Evolutionary conservation across 176 grass and related monocot genomes (phyloP), one percentile per base, ranked within the genome.

Genomic region (Dactylis glomerata): DNA sequence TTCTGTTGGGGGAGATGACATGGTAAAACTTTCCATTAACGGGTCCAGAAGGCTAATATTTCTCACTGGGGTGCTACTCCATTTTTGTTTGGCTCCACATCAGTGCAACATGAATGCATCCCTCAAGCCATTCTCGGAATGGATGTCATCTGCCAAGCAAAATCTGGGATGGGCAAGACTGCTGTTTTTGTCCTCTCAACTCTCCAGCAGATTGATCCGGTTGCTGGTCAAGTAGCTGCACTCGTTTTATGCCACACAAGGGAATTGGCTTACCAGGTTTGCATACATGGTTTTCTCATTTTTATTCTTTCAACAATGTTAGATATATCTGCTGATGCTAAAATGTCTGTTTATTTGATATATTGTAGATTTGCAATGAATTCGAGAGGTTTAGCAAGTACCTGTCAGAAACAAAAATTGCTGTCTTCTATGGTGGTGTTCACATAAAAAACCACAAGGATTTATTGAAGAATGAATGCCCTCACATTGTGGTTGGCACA

Each of bases 81-180:
- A 86, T 90, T 95, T 95, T 96, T 92, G 88, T 98, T 95, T 94
- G 88, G 92, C 90, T 96, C 91, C 86, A 88, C 91, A 94, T 76
- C 92, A 96, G 93, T 99, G 86, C 97, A 99, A 99, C 97, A 99
- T 20, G 97, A 99, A 82, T 99, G 97, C 82, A 99, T 99, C 73
- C 97, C 97, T 84, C 97, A 99, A 96, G 97, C 97, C 82, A 94
- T 96, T 85, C 91, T 99, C 52, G 97, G 97, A 82, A 99, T 99
- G 97, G 97, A 99, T 77, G 92, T 99, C 62, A 92, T 96, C 76
- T 99, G 97, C 47, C 97, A 99, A 99, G 97, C 97, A 62, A 99
- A 99, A 83, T 99, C 93, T 82, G 97, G 97, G 44, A 99, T 99
- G 97, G 97, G 97, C 17, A 99, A 96, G 88, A 96, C 97, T 71